Base-by-base conservation (phyloP, 2,329 filamentous ascomycete genomes). In the Claviceps quebecensis region DNA sequence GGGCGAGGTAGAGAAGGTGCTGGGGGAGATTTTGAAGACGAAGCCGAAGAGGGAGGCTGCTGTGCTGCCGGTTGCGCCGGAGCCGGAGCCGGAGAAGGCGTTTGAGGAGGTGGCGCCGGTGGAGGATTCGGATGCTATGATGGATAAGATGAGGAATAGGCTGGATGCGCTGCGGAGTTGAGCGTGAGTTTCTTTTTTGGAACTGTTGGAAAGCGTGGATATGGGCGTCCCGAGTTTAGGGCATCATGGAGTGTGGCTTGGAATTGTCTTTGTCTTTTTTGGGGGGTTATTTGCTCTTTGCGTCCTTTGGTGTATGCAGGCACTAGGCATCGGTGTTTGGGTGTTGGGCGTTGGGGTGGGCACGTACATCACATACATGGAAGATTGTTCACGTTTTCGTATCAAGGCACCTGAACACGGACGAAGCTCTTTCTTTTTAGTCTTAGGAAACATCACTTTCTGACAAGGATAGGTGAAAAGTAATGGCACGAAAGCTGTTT, bases 61-160 rank as follows among this genome's bases (percentile, higher is more conserved):
- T 76, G 57, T 76, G 8, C 74, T 76, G 52, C 79, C 81, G n/a
- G 68, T 77, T 36, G 67, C 70, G 46, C 36, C 34, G 17, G 45
- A 14, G 52, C 80, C 81, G 6, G 68, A 77, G 39, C 67, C 70
- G 44, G 74, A 77, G 55, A 72, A 73, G 59, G 71, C 73, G 23
- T 72, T 69, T 26, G 71, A 74, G 17, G 71, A 71, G 40, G 73
- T 71, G 52, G 16, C 17, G 40, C 26, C 29, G 54, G 87, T 94
- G 61, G 84, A 90, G 63, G 86, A 93, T 60, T 83, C 87, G 55
- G 89, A 95, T 68, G 88, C 86, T 47, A 88, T 93, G 72, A 80
- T 97, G 71, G 85, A 89, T 60, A 86, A 95, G 72, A 97, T 97
- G 93, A 77, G 91, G 65, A 89, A 89, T 59, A 77, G 91, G 47